Evolutionary conservation across 371 early-diverging fungal species (phyloP), one percentile per base, ranked within the genome.

Genomic region (Mucor mucedo): DNA sequence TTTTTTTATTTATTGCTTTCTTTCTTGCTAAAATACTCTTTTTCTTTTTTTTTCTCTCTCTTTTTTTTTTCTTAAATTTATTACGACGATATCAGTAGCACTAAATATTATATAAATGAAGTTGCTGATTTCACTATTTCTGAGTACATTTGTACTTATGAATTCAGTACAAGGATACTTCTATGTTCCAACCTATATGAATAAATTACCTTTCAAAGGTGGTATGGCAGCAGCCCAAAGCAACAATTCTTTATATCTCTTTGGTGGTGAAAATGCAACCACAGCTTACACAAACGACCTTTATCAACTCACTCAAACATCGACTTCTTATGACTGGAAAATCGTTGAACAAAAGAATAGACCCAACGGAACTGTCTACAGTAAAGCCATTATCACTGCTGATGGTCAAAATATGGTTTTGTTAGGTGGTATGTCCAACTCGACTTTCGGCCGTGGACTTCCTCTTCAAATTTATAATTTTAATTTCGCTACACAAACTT

Each of bases 211-310:
- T 4, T 74, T 71, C 53, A 70, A 57, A 52, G 71, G 66, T 30
- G 74, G 65, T 39, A 71, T 68, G 71, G 63, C 68, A 32, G 58
- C 52, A 16, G 71, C 71, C 21, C 71, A 70, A 68, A 62, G 50
- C n/a, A 68, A 65, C 35, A 48, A 59, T 11, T 65, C 65, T 14
- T 55, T 74, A n/a, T 62, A 62, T 39, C 41, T 71, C 13, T 74
- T 65, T 63, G 74, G 74, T 52, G 74, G 74, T 30, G 74, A 74
- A 60, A 68, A 64, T 29, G 62, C 74, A 45, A 57, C 62, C 9
- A 21, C 45, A n/a, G 32, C 27, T 33, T 70, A 71, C 48, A 65
- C 65, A 9, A 68, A 67, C 54, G 55, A 63, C n/a, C 53, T 74
- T 27, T 74, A 74, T 32, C 52, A 65, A 16, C 42, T 74, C 11